Evolutionary conservation across 495 filamentous ascomycete genomes (phyloP).

Genomic region (Darksidea phi): DNA sequence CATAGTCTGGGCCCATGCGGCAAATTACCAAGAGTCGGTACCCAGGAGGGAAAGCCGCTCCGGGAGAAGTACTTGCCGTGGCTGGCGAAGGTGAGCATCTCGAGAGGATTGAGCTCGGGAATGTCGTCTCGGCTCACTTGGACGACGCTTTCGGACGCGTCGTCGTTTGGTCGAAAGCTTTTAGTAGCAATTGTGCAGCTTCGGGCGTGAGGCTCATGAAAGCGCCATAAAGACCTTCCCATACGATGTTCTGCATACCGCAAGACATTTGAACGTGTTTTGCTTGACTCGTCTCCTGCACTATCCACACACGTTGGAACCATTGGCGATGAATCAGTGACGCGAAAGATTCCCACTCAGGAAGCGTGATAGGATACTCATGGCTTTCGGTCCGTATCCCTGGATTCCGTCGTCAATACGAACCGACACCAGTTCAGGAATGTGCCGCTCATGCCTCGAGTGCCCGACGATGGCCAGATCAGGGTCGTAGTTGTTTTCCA

Average conservation of each 20-base stretch:
- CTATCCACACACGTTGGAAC: slow-evolving; percentile 11
- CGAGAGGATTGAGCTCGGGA: neutral
- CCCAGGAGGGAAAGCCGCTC: neutral
- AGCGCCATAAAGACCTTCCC: neutral
- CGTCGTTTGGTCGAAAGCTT: neutral
- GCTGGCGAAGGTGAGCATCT: neutral
- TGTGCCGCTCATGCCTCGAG: neutral
- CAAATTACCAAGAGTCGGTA: neutral
- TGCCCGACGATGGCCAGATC: neutral
- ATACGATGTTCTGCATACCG: slow-evolving; percentile 2
- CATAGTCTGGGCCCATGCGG: neutral
- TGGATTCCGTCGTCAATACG: neutral
- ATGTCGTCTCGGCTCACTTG: neutral
- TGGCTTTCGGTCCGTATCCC: neutral
- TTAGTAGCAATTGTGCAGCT: neutral
- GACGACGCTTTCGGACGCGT: neutral
- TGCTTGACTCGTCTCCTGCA: neutral
- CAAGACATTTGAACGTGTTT: neutral
- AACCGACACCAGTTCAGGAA: neutral
- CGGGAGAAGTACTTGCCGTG: neutral
- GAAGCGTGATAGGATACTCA: neutral
- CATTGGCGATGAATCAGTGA: neutral
- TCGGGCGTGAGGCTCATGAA: neutral
- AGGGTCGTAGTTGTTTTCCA: neutral
- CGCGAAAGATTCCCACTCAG: neutral